Base-by-base conservation (phyloP, 768 basidiomycete species). In the Suillus variegatus region DNA sequence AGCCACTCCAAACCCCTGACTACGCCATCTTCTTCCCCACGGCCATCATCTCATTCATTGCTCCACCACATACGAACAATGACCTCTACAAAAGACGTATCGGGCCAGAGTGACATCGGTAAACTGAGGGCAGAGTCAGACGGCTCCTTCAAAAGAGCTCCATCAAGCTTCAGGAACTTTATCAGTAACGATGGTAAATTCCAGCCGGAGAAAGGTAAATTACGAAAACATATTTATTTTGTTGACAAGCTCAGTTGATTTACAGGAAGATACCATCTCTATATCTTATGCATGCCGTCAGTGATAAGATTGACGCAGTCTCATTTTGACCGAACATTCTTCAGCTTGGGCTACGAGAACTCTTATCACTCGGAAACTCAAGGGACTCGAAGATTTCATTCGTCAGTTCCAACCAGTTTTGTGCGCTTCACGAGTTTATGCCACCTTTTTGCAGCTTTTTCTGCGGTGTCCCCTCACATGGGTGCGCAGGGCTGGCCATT, bases 271-370 rank as follows among this genome's bases (percentile, higher is more conserved):
- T 98, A 98, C 75, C 92, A 93, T 70, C 92, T 97, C 69, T 97
- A 93, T 97, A 65, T 92, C 91, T 5, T 87, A 88, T 68, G 88
- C 91, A 2, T 98, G 95, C 71, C 95, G 92, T 93, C 68, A 74
- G 90, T 69, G 54, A n/a, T 22, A 13, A 10, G 14, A 32, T 54
- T 38, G 14, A 46, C 20, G 8, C 18, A 32, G 22, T 35, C 54
- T 28, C 12, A 20, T n/a, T 12, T 54, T 47, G 13, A 14, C 8
- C 61, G 65, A 32, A 41, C 43, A 32, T 58, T 28, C 41, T 4
- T 60, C 55, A 93, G 91, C 97, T 10, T 99, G 96, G 97, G 97
- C 97, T 0, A 94, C 94, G 32, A 85, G 97, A 69, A 86, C 95
- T 5, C 81, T 97, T 67, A 97, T 99, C 70, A 82, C 91, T 4